A percentile compares a stretch with the other conserved stretches of the same genome.
phyloP scores from a whole-genome alignment of 129 eudicot genomes.

The Pseudognaphalium luteoalbum region DNA sequence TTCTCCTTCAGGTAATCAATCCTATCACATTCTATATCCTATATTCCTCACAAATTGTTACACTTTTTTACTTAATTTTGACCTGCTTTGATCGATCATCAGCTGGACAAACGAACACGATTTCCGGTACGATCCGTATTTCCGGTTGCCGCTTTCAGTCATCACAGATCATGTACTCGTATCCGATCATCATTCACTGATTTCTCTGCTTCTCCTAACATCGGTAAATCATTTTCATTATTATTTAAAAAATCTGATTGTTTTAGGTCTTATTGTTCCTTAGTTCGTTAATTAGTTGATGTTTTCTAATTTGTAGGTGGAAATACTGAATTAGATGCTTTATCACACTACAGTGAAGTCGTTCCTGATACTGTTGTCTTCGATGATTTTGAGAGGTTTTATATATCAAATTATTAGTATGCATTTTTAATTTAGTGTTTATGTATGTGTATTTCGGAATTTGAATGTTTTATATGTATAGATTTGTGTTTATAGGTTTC shows the following conservation, averaged over 20 bases:
- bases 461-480: not conserved
- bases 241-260: not conserved
- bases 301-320: slow-evolving; percentile 44
- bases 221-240: slow-evolving; percentile 39
- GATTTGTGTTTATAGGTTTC: slow-evolving; percentile 52
- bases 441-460: slow-evolving; percentile 3
- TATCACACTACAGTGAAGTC: slow-evolving; percentile 76
- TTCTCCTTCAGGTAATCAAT: slow-evolving; percentile 55
- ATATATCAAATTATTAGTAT: not conserved
- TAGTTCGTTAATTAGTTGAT: not conserved
- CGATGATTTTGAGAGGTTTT: slow-evolving; percentile 93
- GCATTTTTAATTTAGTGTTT: not conserved
- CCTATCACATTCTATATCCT: not conserved
- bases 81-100: not conserved
- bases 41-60: not conserved
- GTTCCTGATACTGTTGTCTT: slow-evolving; percentile 98
- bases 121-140: slow-evolving; percentile 40
- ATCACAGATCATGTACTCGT: slow-evolving; percentile 41
- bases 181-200: slow-evolving; percentile 60
- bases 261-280: not conserved
- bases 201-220: slow-evolving; percentile 69
- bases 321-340: slow-evolving; percentile 79
- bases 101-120: slow-evolving; percentile 46
- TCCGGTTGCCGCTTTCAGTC: slow-evolving; percentile 36
- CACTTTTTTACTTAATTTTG: not conserved